Base-by-base conservation (phyloP, 176 grass and related monocot species). In the Bonia amplexicaulis region DNA sequence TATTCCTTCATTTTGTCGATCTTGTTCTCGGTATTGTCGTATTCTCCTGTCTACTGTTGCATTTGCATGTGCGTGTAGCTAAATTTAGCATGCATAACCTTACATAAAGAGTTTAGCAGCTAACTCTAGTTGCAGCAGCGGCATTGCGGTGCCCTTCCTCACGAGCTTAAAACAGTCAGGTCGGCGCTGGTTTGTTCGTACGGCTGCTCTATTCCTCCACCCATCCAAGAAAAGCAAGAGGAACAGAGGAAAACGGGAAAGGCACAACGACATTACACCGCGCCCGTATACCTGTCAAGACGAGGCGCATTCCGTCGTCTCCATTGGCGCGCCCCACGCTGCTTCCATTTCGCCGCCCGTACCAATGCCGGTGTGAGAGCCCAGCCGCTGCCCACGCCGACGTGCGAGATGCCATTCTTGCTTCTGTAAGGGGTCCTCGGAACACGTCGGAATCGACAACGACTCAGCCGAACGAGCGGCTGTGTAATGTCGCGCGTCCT, bases 171-270 rank as follows among this genome's bases (percentile, higher is more conserved):
- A 10, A 61, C 65, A 72, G 44, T 70, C 65, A 13, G 35, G 47
- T 41, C 42, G 51, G 59, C 67, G 74, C 67, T 74, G 73, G 59
- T 79, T 78, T 78, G 67, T 12, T 73, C 80, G 12, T 74, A 67
- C 58, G 89, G 80, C 68, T 45, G 40, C 62, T 62, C 66, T 85
- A 61, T 85, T 87, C 70, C 63, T 65, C 72, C 73, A 73, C 79
- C 68, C 74, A 49, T 90, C 85, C 74, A 90, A 83, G 67, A 87
- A 85, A 86, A 82, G 59, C 15, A 73, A 49, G 39, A 25, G 14
- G 70, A 3, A 12, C 69, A 6, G 26, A 37, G 68, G 12, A 68
- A 84, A 89, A 40, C 20, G 5, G n/a, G 31, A 31, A 78, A 82
- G 31, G 48, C 52, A 72, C 73, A 0, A 31, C 69, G 73, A 78